Evolutionary conservation across 495 filamentous ascomycete species (phyloP), one percentile per base, ranked within the genome.

Genomic region (Podospora didyma): DNA sequence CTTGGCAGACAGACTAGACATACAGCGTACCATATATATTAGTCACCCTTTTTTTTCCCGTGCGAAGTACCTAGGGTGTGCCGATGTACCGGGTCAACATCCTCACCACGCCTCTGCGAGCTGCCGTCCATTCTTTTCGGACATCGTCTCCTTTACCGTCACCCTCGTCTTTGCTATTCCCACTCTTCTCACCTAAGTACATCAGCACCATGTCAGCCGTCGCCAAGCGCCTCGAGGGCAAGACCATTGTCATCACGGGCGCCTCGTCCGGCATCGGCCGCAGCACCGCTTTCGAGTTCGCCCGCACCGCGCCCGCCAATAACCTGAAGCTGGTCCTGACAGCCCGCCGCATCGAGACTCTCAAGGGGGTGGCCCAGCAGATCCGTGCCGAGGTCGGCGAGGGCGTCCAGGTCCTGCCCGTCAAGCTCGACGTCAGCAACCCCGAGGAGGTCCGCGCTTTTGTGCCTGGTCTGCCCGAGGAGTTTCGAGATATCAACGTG

Each of bases 191-290:
- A 17, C 16, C 24, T 49, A 21, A n/a, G 21, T 31, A 50, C 52
- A 10, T 49, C 49, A 34, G 28, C 52, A 63, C 89, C 14, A 22
- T 54, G 20, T 70, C 81, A 9, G 86, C 90, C 65, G 87, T 89
- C 78, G 80, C 82, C 57, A 86, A 89, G 72, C 92, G 94, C 76
- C 88, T 98, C 44, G 82, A 88, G 59, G 92, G 92, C 82, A 98
- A 97, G 75, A 97, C 92, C 1, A 82, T 98, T 42, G 71, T 97
- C 35, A 82, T 98, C 52, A 98, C 94, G 0, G 94, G 94, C 41
- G 94, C 94, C 35, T 94, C 89, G 0, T 96, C 92, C 2, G 94
- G 94, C 44, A 98, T 98, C 67, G 94, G 94, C 2, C 81, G 81
- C 53, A 87, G 84, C 69, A 90, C 86, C 46, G 94, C 94, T 23